Evolutionary conservation across 169 alveolate species (phyloP).

Genomic region (Plasmodium ovale): DNA sequence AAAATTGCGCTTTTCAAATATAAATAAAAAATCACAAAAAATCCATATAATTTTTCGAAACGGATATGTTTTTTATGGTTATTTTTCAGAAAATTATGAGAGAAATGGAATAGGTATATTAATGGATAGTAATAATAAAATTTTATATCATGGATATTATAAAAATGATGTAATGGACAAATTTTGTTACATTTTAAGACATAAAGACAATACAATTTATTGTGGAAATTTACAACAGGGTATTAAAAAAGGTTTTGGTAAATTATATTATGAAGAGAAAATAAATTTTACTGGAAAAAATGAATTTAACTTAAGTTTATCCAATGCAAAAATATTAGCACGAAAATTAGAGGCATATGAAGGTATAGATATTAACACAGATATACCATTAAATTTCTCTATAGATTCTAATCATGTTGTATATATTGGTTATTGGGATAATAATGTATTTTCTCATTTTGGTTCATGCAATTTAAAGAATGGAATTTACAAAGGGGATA

Average conservation of each 20-base stretch:
- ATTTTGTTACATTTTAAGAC: constrained; percentile 73
- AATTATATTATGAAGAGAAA: constrained; percentile 71
- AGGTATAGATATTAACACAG: constrained; percentile 52
- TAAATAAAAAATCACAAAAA: constrained; percentile 29
- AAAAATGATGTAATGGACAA: constrained; percentile 73
- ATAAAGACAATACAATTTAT: constrained; percentile 72
- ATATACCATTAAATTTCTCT: constrained; percentile 40
- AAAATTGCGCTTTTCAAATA: constrained; percentile 33
- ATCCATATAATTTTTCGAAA: constrained; percentile 67
- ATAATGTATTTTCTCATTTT: constrained; percentile 51
- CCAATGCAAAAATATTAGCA: constrained; percentile 51
- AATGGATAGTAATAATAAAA: constrained; percentile 72
- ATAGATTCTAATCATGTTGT: constrained; percentile 51
- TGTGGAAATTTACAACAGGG: constrained; percentile 68
- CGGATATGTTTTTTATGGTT: constrained; percentile 73
- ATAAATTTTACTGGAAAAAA: constrained; percentile 39
- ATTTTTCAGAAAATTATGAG: constrained; percentile 31
- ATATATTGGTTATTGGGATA: constrained; percentile 74
- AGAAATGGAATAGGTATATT: constrained; percentile 76
- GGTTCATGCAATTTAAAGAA: constrained; percentile 72
- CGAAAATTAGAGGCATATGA: constrained; percentile 68
- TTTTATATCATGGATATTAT: constrained; percentile 76
- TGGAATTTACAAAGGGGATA: constrained; percentile 77
- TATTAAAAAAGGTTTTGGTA: constrained; percentile 74
- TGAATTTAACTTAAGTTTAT: constrained; percentile 48